Percentiles rank a stretch among this genome's conserved stretches.
Evolutionary conservation across 2,329 filamentous ascomycete species (phyloP).

Genomic region (Penicillium sp.): DNA sequence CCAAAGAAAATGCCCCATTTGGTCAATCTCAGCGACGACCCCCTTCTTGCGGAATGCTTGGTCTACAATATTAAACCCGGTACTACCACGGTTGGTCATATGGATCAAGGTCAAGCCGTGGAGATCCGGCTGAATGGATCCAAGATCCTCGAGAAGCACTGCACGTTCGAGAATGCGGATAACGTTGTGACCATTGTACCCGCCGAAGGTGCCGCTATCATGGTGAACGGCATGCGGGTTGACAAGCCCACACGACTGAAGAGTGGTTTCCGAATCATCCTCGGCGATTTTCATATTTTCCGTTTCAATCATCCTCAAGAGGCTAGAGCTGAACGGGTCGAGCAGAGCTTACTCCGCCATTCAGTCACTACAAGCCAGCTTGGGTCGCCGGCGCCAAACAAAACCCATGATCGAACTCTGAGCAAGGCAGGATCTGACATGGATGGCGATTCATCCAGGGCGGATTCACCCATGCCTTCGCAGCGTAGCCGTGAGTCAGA

Average conservation of each 20-base stretch:
- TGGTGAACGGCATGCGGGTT: slow-evolving; percentile 94
- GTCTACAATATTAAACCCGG: slow-evolving; percentile 98
- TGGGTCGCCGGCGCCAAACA: slow-evolving; percentile 61
- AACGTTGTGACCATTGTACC: slow-evolving; percentile 91
- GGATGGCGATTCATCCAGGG: slow-evolving; percentile 68
- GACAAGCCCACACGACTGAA: slow-evolving; percentile 81
- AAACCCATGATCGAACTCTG: slow-evolving; percentile 74
- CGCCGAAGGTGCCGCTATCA: slow-evolving; percentile 87
- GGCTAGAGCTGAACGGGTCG: slow-evolving; percentile 85
- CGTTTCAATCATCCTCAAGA: slow-evolving; percentile 97
- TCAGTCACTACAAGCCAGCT: slow-evolving; percentile 67
- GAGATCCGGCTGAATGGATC: slow-evolving; percentile 94
- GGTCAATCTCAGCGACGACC: slow-evolving; percentile 95
- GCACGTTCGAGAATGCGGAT: slow-evolving; percentile 88
- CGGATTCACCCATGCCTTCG: slow-evolving; percentile 74
- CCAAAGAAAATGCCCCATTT: slow-evolving; percentile 99
- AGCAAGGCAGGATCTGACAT: slow-evolving; percentile 78
- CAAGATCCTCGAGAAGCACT: slow-evolving; percentile 89
- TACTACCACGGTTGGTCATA: slow-evolving; percentile 89
- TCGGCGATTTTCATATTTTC: slow-evolving; percentile 98
- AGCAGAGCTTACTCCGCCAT: slow-evolving; percentile 83
- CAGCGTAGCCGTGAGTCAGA: slow-evolving; percentile 75
- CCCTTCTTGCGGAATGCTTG: slow-evolving; percentile 88
- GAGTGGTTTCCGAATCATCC: slow-evolving; percentile 90
- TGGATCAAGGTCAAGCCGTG: slow-evolving; percentile 76